Percentiles rank a stretch among this genome's conserved stretches.
These are phyloP conservation scores for Fusarium sp. DNA, from an alignment of 2,329 filamentous ascomycete genomes.

Conservation along the genomic window DNA sequence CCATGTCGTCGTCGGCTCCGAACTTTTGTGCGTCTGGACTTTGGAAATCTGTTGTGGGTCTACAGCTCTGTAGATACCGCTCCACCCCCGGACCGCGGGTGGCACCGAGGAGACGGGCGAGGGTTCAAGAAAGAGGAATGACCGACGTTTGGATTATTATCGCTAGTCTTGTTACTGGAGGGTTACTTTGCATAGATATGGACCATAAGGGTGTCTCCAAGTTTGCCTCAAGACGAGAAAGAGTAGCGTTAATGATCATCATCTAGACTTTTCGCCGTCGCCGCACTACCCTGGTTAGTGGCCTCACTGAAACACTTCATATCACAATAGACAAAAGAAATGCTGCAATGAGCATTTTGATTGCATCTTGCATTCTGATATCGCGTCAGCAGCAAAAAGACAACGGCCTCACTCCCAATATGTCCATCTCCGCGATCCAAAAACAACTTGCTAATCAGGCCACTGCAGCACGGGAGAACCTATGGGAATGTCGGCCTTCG, in stretches of 20 bases:
- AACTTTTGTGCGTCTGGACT: slow-evolving; percentile 23
- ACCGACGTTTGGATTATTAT: background rate
- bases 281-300: background rate
- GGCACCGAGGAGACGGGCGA: slow-evolving; percentile 32
- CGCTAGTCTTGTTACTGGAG: slow-evolving; percentile 5
- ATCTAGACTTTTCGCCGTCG: background rate
- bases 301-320: background rate
- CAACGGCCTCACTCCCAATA: background rate
- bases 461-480: background rate
- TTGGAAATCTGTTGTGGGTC: slow-evolving; percentile 17
- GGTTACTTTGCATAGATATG: slow-evolving; percentile 19
- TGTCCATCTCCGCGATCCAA: slow-evolving; percentile 9
- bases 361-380: background rate
- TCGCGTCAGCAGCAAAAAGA: background rate
- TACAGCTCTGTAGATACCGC: background rate
- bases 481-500: background rate
- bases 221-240: background rate
- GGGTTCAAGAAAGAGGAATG: background rate
- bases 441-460: slow-evolving; percentile 1
- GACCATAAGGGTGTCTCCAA: background rate
- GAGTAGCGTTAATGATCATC: background rate
- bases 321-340: background rate
- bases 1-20: slow-evolving; percentile 5
- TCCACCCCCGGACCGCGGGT: slow-evolving; percentile 38
- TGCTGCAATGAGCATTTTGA: background rate